Base-by-base conservation (phyloP, 2,329 filamentous ascomycete species). In the Venturia asperata region DNA sequence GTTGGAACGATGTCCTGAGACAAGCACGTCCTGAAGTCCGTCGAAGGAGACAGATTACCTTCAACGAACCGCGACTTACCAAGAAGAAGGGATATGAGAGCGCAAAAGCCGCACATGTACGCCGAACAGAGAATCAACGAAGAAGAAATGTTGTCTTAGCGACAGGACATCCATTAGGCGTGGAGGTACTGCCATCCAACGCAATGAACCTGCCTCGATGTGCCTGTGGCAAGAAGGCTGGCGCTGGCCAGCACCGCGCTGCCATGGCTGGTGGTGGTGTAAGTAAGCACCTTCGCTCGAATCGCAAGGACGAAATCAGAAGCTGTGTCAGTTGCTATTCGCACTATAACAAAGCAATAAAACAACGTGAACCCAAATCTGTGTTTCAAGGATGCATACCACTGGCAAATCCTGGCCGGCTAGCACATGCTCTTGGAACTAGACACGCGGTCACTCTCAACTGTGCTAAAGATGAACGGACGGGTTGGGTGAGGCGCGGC, bases 251-350 rank as follows among this genome's bases (percentile, higher is more conserved):
- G 49, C 49, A 34, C 21, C 24, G 49, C 15, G 24, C 21, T 55
- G n/a, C 49, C 3, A 47, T 21, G n/a, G 5, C 45, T 21, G 45
- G 45, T 9, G 49, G 11, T 34, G 27, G 49, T 30, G 11, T 15
- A 24, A 55, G 49, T 11, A 34, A 55, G 7, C 49, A 34, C 21
- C 2, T 19, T 24, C 49, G 49, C 27, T 34, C 49, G 4, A 30
- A 55, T 55, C 49, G 13, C 17, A 34, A 24, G 13, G 49, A 34
- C 13, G 49, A 34, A 24, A 55, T 55, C 24, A 55, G 49, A 34
- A 55, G 49, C 34, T 55, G 49, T 55, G 49, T 24, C 27, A 19
- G 49, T 19, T 55, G 49, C 27, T 55, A 55, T 19, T 55, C 49
- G 11, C 49, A 55, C 17, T 55, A 55, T 24, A 19, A 55, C n/a